Percentiles rank a stretch among this genome's conserved stretches.
phyloP scores from a whole-genome alignment of 1,284 basidiomycete genomes.

The Irpex sp. region DNA sequence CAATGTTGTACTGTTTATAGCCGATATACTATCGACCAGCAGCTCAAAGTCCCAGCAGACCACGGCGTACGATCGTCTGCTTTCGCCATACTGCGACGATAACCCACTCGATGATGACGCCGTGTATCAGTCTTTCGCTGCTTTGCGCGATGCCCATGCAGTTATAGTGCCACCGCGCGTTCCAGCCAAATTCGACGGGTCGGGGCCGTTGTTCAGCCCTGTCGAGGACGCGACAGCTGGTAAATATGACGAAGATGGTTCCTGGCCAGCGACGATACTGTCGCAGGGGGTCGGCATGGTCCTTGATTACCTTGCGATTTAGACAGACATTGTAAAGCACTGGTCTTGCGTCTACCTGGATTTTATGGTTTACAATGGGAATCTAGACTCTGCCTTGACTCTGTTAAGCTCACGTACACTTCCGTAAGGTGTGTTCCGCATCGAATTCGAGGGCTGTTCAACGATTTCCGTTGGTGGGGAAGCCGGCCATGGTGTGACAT shows the following conservation, averaged over 20 bases:
- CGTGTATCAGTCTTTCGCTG: constrained; percentile 34
- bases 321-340: constrained; percentile 1
- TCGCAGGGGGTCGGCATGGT: constrained; percentile 23
- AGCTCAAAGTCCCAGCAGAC: neutral
- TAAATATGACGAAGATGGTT: constrained; percentile 16
- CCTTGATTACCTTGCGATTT: constrained; percentile 17
- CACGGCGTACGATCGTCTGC: constrained; percentile 27
- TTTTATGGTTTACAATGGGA: neutral
- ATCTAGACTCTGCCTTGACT: neutral
- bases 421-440: neutral
- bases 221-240: constrained; percentile 16
- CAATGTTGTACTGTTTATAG: constrained; percentile 10
- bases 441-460: neutral
- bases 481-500: neutral
- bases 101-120: constrained; percentile 42
- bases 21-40: constrained; percentile 18
- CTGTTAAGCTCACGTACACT: neutral
- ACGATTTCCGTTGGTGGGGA: neutral
- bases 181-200: constrained; percentile 11
- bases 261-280: constrained; percentile 19
- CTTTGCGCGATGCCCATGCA: constrained; percentile 27
- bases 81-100: constrained; percentile 37
- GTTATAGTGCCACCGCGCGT: constrained; percentile 4
- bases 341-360: neutral
- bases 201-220: constrained; percentile 23